Evolutionary conservation across 805 yeast species (phyloP).

Genomic region (Sugiyamaella valdiviana): DNA sequence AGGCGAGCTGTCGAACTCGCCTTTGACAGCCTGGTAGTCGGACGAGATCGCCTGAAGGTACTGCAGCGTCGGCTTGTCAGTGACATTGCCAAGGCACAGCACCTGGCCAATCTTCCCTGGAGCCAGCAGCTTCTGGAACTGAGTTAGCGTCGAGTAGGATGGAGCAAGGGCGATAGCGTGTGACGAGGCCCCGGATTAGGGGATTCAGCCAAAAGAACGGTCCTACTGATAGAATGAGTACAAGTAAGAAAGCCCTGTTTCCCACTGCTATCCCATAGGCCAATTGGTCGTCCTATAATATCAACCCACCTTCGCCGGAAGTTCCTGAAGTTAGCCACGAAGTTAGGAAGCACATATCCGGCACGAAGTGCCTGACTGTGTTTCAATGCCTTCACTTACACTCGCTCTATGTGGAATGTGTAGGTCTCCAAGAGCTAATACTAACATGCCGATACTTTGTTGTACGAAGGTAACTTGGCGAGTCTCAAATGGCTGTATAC

Average conservation of each 20-base stretch:
- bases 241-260: too few relatives aligned
- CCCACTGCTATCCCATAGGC: too few relatives aligned
- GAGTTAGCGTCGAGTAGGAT: constrained; percentile 14
- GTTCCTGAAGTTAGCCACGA: constrained; percentile 36
- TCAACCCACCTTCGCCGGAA: constrained; percentile 40
- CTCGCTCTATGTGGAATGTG: constrained; percentile 83
- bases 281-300: too few relatives aligned
- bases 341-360: too few relatives aligned
- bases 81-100: constrained; percentile 76
- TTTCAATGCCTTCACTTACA: too few relatives aligned
- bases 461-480: background rate
- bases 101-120: constrained; percentile 88
- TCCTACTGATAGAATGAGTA: too few relatives aligned
- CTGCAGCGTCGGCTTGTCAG: constrained; percentile 53
- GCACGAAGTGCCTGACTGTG: background rate
- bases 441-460: constrained; percentile 49
- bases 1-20: constrained; percentile 63
- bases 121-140: constrained; percentile 68
- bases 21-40: constrained; percentile 68
- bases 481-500: too few relatives aligned
- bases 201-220: too few relatives aligned
- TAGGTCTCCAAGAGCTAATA: constrained; percentile 82
- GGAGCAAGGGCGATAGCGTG: background rate
- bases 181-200: background rate
- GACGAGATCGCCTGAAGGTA: constrained; percentile 65